Evolutionary conservation across 1,284 basidiomycete genomes (phyloP).

Genomic region (Ustilago vetiveriae): DNA sequence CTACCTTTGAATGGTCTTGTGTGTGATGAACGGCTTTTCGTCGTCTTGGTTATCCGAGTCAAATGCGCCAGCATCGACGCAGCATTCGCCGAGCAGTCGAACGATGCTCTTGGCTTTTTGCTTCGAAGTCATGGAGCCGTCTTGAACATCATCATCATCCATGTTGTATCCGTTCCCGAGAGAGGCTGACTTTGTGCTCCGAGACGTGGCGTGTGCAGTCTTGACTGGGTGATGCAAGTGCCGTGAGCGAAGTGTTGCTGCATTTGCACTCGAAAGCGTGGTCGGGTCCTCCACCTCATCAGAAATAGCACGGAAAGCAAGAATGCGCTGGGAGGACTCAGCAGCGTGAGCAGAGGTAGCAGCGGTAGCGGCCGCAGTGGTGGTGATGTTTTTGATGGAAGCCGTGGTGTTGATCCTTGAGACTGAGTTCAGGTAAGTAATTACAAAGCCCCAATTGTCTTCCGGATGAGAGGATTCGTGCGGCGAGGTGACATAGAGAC

Average conservation of each 20-base stretch:
- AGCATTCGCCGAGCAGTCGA: slow-evolving; percentile 79
- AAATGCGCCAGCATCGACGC: slow-evolving; percentile 45
- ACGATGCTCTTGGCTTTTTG: slow-evolving; percentile 86
- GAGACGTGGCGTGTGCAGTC: background rate
- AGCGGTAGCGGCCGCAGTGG: slow-evolving; percentile 8
- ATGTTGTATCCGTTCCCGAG: background rate
- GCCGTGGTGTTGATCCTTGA: slow-evolving; percentile 45
- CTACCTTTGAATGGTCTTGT: slow-evolving; percentile 56
- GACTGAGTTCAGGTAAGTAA: slow-evolving; percentile 46
- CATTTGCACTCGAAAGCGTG: background rate
- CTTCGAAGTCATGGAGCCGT: slow-evolving; percentile 62
- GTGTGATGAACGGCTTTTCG: slow-evolving; percentile 34
- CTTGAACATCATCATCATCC: slow-evolving; percentile 19
- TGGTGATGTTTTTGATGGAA: slow-evolving; percentile 49
- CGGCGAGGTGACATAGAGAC: slow-evolving; percentile 52
- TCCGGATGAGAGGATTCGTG: slow-evolving; percentile 57
- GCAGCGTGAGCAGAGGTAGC: background rate
- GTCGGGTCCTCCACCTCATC: slow-evolving; percentile 42
- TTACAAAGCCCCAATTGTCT: slow-evolving; percentile 60
- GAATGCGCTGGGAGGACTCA: slow-evolving; percentile 23
- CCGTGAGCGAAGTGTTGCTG: slow-evolving; percentile 18
- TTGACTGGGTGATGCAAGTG: slow-evolving; percentile 34
- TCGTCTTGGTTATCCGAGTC: slow-evolving; percentile 22
- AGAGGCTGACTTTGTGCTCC: background rate
- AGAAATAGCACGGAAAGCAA: slow-evolving; percentile 58